Conservation (phyloP, 441 rosid genomes). For the Omphalea diandra region DNA sequence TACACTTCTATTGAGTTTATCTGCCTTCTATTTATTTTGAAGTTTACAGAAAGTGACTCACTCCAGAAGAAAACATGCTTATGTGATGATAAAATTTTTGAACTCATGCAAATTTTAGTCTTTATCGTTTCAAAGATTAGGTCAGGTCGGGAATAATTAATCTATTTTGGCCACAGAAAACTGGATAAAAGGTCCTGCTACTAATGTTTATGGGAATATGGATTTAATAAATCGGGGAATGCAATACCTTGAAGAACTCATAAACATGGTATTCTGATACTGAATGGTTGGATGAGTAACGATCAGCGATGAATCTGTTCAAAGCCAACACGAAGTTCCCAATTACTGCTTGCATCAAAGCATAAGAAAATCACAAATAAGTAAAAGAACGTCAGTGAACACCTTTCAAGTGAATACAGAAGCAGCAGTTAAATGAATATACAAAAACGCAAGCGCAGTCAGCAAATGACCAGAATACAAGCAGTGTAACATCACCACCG, state of each 20-base stretch:
- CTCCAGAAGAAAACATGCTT: not conserved
- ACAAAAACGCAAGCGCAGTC: not conserved
- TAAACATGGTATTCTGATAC: slow-evolving; percentile 94
- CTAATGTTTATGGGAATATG: not conserved
- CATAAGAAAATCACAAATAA: slow-evolving; percentile 1
- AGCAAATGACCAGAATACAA: not conserved
- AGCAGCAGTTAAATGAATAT: not conserved
- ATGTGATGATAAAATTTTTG: slow-evolving; percentile 4
- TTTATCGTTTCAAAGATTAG: not conserved
- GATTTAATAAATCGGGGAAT: slow-evolving; percentile 4
- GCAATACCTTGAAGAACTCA: slow-evolving; percentile 91
- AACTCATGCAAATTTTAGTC: slow-evolving; percentile 2
- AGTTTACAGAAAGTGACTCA: not conserved
- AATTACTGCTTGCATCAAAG: slow-evolving; percentile 57
- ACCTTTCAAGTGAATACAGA: not conserved
- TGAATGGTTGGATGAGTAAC: slow-evolving; percentile 64
- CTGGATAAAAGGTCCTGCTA: not conserved
- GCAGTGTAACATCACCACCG: not conserved
- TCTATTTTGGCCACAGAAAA: not conserved
- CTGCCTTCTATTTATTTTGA: slow-evolving; percentile 1
- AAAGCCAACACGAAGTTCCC: slow-evolving; percentile 95
- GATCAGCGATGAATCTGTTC: slow-evolving; percentile 89
- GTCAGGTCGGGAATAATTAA: not conserved
- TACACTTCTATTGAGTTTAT: not conserved
- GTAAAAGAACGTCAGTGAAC: not conserved